These are phyloP conservation scores for Aspergillus viridinutans DNA, from an alignment of 2,329 filamentous ascomycete genomes.

Conservation along the genomic window DNA sequence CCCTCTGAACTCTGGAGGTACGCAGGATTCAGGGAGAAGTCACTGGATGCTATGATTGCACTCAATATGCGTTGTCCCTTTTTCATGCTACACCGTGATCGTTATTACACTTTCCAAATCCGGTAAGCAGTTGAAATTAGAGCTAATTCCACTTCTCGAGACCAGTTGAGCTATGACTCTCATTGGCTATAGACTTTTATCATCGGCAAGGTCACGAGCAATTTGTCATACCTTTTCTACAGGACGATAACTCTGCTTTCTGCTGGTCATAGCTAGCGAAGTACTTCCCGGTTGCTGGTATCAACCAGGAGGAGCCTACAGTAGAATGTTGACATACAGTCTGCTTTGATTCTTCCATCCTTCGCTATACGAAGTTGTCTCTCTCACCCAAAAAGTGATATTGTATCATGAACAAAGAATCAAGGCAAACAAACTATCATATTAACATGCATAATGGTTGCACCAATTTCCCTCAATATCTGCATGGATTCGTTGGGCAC, in stretches of 20 bases:
- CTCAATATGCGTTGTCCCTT: neutral
- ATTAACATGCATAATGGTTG: neutral
- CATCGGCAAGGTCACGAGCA: neutral
- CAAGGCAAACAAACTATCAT: neutral
- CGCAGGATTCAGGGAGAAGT: neutral
- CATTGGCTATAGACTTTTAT: neutral
- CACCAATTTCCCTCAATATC: conserved; percentile 1
- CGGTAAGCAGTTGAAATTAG: neutral
- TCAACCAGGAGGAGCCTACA: neutral
- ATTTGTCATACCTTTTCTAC: neutral
- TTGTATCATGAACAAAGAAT: neutral
- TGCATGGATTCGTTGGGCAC: conserved; percentile 7
- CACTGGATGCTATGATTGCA: neutral
- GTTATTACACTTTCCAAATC: conserved; percentile 12
- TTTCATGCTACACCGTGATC: neutral
- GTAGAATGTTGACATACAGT: neutral
- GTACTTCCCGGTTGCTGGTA: neutral
- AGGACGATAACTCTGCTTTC: neutral
- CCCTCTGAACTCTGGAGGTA: neutral
- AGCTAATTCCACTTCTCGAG: neutral
- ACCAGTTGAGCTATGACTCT: neutral
- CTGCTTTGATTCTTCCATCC: neutral
- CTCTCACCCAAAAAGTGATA: neutral
- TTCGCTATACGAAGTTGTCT: neutral
- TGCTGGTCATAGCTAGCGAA: neutral